Percentiles rank a stretch among this genome's conserved stretches.
Evolutionary conservation across 306 rosid species (phyloP).

Genomic region (Senna tora): DNA sequence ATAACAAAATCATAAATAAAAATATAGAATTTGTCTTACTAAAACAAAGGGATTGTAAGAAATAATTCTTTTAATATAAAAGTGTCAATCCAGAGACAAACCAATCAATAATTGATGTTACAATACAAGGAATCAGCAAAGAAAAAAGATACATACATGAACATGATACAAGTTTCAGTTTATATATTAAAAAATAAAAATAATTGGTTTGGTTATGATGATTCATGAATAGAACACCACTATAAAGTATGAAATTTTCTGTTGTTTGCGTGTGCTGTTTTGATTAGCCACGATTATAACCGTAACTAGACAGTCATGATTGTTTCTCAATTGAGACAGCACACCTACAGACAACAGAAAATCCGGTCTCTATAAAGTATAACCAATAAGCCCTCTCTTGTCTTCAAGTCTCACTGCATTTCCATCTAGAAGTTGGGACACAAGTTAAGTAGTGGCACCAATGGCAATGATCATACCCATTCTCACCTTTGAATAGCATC

Average conservation of each 20-base stretch:
- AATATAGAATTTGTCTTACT: neutral
- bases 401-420: constrained; percentile 49
- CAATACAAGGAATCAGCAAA: neutral
- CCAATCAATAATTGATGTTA: constrained; percentile 24
- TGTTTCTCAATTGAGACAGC: no score
- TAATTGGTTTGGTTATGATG: no score
- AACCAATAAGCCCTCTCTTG: neutral
- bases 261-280: no score
- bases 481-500: constrained; percentile 70
- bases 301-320: no score
- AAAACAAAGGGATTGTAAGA: neutral
- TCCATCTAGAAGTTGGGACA: constrained; percentile 75
- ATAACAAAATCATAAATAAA: no score
- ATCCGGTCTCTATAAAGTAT: no score
- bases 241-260: no score
- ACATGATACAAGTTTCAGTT: neutral
- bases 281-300: no score
- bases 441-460: constrained; percentile 82
- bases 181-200: constrained; percentile 33
- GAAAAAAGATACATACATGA: neutral
- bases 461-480: constrained; percentile 70
- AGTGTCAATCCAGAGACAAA: constrained; percentile 31
- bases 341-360: no score
- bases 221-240: no score
- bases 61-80: neutral